Conservation (phyloP, 2,329 filamentous ascomycete species). For the Phoma herbarum region DNA sequence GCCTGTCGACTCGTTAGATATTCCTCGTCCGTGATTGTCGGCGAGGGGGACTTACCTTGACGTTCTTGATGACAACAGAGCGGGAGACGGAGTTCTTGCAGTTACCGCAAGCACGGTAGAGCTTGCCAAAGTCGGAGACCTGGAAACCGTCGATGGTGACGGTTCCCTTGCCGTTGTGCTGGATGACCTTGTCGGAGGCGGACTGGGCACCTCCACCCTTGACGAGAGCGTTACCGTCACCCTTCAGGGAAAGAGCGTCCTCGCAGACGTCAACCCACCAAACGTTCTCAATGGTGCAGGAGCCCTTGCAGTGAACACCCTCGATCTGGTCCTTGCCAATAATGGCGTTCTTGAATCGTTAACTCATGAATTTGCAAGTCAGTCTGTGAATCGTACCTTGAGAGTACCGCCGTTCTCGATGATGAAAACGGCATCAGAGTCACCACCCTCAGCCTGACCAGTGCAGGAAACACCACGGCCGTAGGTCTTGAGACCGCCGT, state of each 20-base stretch:
- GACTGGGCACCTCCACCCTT: constrained; percentile 54
- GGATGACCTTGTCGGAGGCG: constrained; percentile 55
- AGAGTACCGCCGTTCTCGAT: constrained; percentile 59
- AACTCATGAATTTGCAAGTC: too few relatives aligned
- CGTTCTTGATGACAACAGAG: constrained; percentile 56
- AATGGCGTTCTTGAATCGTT: not conserved
- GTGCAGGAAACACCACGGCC: constrained; percentile 51
- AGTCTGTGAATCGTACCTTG: too few relatives aligned
- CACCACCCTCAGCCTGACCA: constrained; percentile 56
- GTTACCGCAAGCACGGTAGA: constrained; percentile 60
- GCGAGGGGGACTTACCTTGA: constrained; percentile 50
- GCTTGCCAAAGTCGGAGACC: constrained; percentile 50
- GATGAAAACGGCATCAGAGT: constrained; percentile 62
- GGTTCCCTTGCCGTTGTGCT: constrained; percentile 52
- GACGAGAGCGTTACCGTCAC: constrained; percentile 48
- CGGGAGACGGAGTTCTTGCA: constrained; percentile 59
- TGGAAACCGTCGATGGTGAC: constrained; percentile 51
- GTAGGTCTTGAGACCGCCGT: constrained; percentile 48
- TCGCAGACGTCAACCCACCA: constrained; percentile 57
- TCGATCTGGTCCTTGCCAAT: constrained; percentile 45
- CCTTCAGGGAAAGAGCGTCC: constrained; percentile 51
- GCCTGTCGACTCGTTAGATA: constrained; percentile 21
- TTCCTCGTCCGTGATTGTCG: constrained; percentile 26
- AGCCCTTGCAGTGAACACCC: constrained; percentile 62
- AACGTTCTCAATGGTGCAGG: constrained; percentile 59